Evolutionary conservation across 2,329 filamentous ascomycete species (phyloP).

Genomic region (Xylariaceae sp.): DNA sequence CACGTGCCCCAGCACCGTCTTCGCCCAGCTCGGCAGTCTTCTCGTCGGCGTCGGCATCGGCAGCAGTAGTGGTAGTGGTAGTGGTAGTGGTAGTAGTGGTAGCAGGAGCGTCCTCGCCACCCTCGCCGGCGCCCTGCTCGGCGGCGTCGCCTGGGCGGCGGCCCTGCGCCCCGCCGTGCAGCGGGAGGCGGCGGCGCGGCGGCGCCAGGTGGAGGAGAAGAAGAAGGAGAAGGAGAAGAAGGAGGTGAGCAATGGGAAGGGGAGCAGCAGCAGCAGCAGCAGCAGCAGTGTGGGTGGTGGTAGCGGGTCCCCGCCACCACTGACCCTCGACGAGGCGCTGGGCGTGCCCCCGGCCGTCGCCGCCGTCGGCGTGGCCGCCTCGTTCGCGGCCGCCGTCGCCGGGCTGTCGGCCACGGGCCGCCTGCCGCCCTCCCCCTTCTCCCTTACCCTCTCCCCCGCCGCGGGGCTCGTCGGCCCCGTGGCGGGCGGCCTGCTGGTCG

Average conservation of each 20-base stretch:
- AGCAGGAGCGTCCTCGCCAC: neutral
- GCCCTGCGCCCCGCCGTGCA: conserved; percentile 31
- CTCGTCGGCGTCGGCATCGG: conserved; percentile 41
- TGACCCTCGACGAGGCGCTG: conserved; percentile 32
- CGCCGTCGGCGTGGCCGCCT: conserved; percentile 35
- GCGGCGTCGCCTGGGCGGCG: conserved; percentile 46
- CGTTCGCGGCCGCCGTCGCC: conserved; percentile 34
- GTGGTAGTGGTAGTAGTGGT: no score
- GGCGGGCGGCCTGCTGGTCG: conserved; percentile 52
- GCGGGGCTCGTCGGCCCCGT: conserved; percentile 35
- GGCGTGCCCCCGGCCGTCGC: conserved; percentile 30
- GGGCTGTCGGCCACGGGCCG: conserved; percentile 17
- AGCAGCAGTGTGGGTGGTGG: no score
- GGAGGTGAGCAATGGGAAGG: neutral
- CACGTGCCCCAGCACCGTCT: conserved; percentile 58
- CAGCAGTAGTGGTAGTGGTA: no score
- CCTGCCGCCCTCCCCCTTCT: neutral
- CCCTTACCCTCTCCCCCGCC: conserved; percentile 22
- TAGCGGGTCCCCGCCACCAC: neutral
- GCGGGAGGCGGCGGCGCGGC: no score
- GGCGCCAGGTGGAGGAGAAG: conserved; percentile 11
- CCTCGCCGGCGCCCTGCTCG: conserved; percentile 27
- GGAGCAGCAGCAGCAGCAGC: neutral
- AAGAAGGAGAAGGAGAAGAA: conserved; percentile 1
- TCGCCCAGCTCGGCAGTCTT: conserved; percentile 53